phyloP scores from a whole-genome alignment of 768 basidiomycete species.

The Rhodotorula sphaerocarpa region DNA sequence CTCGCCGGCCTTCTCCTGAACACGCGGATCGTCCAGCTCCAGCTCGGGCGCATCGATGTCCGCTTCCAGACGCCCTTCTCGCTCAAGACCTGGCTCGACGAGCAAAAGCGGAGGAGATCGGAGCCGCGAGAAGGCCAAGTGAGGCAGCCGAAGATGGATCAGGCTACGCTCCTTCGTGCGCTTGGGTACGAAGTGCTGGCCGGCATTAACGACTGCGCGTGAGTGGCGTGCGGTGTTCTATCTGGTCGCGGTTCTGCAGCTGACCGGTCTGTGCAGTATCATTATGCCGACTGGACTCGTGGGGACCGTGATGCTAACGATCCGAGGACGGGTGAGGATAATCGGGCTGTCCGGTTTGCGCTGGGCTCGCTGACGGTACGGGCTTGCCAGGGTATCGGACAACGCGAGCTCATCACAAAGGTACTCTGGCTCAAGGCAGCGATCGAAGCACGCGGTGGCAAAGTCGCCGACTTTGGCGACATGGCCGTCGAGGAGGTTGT shows the following conservation, averaged over 20 bases:
- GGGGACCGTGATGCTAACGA: conserved; percentile 35
- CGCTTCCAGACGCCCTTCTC: conserved; percentile 38
- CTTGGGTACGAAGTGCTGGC: conserved; percentile 34
- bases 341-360: too few species aligned
- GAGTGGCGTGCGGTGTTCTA: neutral
- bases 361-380: neutral
- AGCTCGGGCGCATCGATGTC: conserved; percentile 38
- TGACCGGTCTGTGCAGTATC: conserved; percentile 7
- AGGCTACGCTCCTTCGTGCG: conserved; percentile 28
- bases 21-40: conserved; percentile 32
- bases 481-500: conserved; percentile 33
- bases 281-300: conserved; percentile 38
- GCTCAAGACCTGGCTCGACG: conserved; percentile 29
- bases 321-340: conserved; percentile 31
- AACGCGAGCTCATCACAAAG: conserved; percentile 34
- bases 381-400: conserved; percentile 31
- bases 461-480: conserved; percentile 35
- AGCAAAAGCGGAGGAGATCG: conserved; percentile 27
- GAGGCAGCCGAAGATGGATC: conserved; percentile 19
- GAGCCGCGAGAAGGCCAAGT: neutral
- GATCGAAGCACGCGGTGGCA: conserved; percentile 34
- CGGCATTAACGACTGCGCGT: conserved; percentile 36
- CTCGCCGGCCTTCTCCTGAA: conserved; percentile 20
- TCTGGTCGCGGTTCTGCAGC: neutral
- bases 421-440: conserved; percentile 35